A percentile compares a stretch with the other conserved stretches of the same genome.
phyloP scores from a whole-genome alignment of 2,329 filamentous ascomycete genomes.

The Cercospora citrullina region DNA sequence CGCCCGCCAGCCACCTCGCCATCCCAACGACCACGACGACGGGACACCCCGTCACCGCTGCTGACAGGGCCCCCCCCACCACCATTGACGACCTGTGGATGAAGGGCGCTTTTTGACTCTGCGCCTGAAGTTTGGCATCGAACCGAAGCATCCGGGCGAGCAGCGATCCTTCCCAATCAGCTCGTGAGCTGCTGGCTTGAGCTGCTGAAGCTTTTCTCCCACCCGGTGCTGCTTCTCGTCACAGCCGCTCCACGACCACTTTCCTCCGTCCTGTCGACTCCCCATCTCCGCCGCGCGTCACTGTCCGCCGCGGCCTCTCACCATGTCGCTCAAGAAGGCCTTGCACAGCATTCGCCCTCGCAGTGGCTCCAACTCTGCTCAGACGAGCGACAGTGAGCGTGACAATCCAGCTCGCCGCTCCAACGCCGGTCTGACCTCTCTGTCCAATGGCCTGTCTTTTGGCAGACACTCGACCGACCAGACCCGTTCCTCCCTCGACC shows the following conservation, averaged over 20 bases:
- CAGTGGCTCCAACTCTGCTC: slow-evolving; percentile 31
- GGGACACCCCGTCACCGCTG: neutral
- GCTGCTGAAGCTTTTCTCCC: slow-evolving; percentile 4
- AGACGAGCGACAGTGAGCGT: slow-evolving; percentile 26
- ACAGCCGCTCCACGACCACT: neutral
- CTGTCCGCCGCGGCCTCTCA: neutral
- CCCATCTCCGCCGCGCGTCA: neutral
- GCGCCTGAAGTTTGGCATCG: neutral
- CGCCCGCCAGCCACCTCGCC: neutral
- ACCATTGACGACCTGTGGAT: neutral
- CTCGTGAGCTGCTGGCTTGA: neutral
- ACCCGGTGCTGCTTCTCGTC: neutral
- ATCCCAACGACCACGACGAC: neutral
- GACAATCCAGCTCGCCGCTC: slow-evolving; percentile 24
- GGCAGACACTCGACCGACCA: slow-evolving; percentile 25
- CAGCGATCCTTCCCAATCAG: slow-evolving; percentile 2
- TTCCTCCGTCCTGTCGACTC: neutral
- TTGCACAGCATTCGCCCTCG: slow-evolving; percentile 46
- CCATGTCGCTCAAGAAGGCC: slow-evolving; percentile 49
- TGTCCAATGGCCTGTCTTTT: slow-evolving; percentile 31
- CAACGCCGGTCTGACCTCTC: slow-evolving; percentile 31
- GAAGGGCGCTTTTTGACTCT: neutral
- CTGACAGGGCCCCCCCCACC: neutral
- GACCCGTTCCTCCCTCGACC: slow-evolving; percentile 22
- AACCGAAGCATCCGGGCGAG: slow-evolving; percentile 11